Conservation (phyloP, 495 filamentous ascomycete genomes). For the Emericellopsis terricola region DNA sequence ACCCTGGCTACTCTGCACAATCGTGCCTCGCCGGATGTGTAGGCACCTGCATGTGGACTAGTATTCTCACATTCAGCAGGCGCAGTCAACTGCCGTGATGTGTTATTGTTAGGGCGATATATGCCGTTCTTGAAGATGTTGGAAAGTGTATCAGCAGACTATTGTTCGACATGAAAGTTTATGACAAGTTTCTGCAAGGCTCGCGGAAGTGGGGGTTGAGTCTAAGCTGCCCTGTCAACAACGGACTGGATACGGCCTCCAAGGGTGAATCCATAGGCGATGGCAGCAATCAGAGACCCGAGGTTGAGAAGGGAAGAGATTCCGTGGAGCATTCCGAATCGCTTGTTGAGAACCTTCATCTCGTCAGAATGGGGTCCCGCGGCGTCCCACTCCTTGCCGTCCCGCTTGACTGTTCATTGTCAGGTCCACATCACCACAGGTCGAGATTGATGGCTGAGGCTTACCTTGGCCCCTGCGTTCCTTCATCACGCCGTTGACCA, state of each 20-base stretch:
- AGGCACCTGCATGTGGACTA: too few species aligned
- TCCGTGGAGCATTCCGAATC: conserved; percentile 65
- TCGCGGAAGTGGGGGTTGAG: too few species aligned
- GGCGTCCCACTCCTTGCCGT: conserved; percentile 74
- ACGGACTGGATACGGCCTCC: conserved; percentile 31
- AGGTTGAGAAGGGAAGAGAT: conserved; percentile 59
- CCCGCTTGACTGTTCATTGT: conserved; percentile 24
- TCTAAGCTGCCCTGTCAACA: background rate
- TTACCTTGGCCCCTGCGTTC: conserved; percentile 60
- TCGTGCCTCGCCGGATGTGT: too few species aligned
- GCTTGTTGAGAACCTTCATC: conserved; percentile 66
- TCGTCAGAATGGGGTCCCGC: conserved; percentile 53
- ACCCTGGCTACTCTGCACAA: too few species aligned
- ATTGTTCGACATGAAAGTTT: too few species aligned
- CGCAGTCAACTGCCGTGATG: too few species aligned
- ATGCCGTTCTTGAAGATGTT: too few species aligned
- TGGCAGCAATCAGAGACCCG: conserved; percentile 40
- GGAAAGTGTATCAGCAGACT: too few species aligned
- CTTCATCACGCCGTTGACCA: conserved; percentile 52
- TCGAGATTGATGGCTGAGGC: conserved; percentile 5
- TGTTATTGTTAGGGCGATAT: too few species aligned
- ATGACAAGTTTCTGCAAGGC: too few species aligned
- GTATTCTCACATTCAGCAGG: too few species aligned
- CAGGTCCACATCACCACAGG: conserved; percentile 3
- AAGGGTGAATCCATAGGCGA: conserved; percentile 57